A percentile compares a stretch with the other conserved stretches of the same genome.
These are phyloP conservation scores for Mucor sp. DNA, from an alignment of 371 early-diverging fungal genomes.

Conservation along the genomic window DNA sequence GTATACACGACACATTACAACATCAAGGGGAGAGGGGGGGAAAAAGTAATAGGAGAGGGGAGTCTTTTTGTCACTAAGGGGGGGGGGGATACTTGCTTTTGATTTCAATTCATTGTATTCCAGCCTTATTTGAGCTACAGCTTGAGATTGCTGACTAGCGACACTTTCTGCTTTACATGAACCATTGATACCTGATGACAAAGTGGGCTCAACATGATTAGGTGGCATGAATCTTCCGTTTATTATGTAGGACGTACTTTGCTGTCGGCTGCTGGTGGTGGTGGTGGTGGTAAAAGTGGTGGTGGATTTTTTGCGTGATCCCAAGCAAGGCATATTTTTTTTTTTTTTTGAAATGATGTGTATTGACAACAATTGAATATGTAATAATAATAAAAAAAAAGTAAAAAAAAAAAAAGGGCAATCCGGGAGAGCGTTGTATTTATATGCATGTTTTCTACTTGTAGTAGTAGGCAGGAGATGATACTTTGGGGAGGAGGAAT, in stretches of 20 bases:
- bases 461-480: background rate
- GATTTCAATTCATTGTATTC: conserved; percentile 47
- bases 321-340: conserved; percentile 24
- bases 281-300: background rate
- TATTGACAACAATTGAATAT: background rate
- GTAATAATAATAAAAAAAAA: background rate
- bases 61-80: background rate
- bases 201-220: conserved; percentile 3
- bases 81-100: conserved; percentile 22
- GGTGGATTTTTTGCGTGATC: conserved; percentile 22
- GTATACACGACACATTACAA: too few relatives aligned
- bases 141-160: conserved; percentile 13
- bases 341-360: background rate
- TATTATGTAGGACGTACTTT: background rate
- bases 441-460: background rate
- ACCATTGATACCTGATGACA: background rate
- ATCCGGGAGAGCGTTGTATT: background rate
- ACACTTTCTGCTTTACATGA: conserved; percentile 2
- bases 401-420: background rate
- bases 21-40: background rate
- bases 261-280: background rate
- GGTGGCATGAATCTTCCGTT: conserved; percentile 1
- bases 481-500: background rate
- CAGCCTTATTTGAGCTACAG: conserved; percentile 37
- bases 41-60: background rate